These are phyloP conservation scores for Oxyria digyna DNA, from an alignment of 148 eudicot species.

Conservation along the genomic window DNA sequence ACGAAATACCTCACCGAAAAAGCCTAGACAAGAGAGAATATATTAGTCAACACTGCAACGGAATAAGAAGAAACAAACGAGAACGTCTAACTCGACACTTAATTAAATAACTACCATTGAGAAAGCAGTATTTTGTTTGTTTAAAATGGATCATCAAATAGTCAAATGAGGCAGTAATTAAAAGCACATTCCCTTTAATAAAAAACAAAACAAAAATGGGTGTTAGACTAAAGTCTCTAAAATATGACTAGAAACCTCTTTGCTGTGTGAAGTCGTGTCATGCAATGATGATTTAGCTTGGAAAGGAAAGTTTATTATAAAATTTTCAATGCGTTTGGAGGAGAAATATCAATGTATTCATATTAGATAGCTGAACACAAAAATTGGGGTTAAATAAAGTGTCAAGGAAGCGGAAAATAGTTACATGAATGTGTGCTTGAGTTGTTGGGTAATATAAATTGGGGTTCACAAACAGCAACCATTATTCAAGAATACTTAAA, in stretches of 20 bases:
- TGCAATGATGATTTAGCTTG: too few relatives aligned
- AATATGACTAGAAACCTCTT: too few relatives aligned
- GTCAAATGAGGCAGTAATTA: not conserved
- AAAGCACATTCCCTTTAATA: not conserved
- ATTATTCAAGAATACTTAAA: not conserved
- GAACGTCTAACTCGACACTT: not conserved
- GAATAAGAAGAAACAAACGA: not conserved
- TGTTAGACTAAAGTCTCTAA: too few relatives aligned
- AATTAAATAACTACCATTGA: too few relatives aligned
- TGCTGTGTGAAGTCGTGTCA: too few relatives aligned
- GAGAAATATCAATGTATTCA: too few relatives aligned
- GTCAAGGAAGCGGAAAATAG: not conserved
- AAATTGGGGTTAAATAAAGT: too few relatives aligned
- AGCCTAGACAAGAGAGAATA: conserved; percentile 34
- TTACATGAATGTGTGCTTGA: not conserved
- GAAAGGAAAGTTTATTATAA: too few relatives aligned
- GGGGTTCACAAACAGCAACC: not conserved
- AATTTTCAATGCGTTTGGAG: too few relatives aligned
- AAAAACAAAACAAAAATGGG: not conserved
- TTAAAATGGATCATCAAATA: not conserved
- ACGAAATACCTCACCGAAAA: conserved; percentile 96
- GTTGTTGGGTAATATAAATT: not conserved
- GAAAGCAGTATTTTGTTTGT: not conserved
- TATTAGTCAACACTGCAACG: not conserved
- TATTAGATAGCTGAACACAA: too few relatives aligned